phyloP scores from a whole-genome alignment of 345 rosid species.

The Corymbia maculata region DNA sequence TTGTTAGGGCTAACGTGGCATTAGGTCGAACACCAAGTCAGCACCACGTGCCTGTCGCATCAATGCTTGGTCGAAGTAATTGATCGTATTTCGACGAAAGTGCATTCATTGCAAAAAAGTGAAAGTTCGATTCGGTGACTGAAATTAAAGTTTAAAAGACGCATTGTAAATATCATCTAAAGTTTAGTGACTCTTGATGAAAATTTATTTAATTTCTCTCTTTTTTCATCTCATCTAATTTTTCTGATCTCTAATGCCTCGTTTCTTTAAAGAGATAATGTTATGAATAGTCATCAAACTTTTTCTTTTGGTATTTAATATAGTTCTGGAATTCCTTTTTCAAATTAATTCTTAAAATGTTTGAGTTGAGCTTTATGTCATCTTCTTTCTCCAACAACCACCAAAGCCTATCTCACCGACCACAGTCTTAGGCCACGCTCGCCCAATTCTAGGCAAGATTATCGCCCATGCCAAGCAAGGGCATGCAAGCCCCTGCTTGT shows the following conservation, averaged over 20 bases:
- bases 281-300: background rate
- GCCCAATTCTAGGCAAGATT: no score
- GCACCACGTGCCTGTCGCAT: background rate
- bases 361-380: background rate
- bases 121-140: background rate
- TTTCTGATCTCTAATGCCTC: background rate
- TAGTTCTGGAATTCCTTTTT: background rate
- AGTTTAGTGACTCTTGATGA: background rate
- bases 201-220: background rate
- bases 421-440: no score
- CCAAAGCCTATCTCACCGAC: no score
- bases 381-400: no score
- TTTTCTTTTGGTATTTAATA: background rate
- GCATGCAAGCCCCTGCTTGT: no score
- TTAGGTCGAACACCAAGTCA: background rate
- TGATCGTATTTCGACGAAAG: background rate
- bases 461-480: no score
- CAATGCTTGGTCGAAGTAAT: background rate
- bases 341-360: background rate
- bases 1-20: background rate
- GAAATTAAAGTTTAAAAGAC: background rate
- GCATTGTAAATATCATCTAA: background rate
- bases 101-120: background rate
- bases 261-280: background rate
- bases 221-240: background rate